phyloP scores from a whole-genome alignment of 106 monocot species.

The Xerophyta viscosa region DNA sequence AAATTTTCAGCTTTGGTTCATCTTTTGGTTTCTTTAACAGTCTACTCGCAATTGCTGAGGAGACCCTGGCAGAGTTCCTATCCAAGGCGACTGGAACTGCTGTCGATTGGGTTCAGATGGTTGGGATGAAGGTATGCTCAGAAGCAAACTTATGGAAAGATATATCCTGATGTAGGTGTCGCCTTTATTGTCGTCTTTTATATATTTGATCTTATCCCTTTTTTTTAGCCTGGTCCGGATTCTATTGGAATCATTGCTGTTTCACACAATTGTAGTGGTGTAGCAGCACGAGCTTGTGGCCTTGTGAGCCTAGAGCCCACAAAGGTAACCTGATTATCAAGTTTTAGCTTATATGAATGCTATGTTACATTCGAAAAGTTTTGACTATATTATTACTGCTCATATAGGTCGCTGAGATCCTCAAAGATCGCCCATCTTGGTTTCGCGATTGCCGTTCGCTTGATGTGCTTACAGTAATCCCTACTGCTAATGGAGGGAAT shows the following conservation, averaged over 20 bases:
- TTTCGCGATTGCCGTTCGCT: slow-evolving; percentile 84
- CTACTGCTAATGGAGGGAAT: slow-evolving; percentile 84
- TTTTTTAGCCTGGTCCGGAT: slow-evolving; percentile 99
- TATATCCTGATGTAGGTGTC: too few relatives aligned
- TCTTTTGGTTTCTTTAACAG: too few relatives aligned
- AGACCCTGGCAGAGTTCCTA: slow-evolving; percentile 76
- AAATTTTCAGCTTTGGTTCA: neutral
- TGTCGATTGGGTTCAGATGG: slow-evolving; percentile 84
- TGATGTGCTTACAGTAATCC: slow-evolving; percentile 68
- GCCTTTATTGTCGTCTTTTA: too few relatives aligned
- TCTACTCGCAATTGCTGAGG: slow-evolving; percentile 82
- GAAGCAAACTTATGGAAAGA: too few relatives aligned
- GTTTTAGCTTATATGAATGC: too few relatives aligned
- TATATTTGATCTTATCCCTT: neutral
- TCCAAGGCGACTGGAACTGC: slow-evolving; percentile 84
- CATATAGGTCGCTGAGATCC: slow-evolving; percentile 78
- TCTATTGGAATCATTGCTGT: slow-evolving; percentile 99
- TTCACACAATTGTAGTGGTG: slow-evolving; percentile 93
- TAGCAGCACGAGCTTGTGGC: slow-evolving; percentile 97
- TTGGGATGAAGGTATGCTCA: slow-evolving; percentile 69
- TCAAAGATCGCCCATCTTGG: slow-evolving; percentile 97
- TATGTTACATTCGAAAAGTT: too few relatives aligned
- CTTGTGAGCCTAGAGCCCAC: slow-evolving; percentile 98
- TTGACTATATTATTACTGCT: too few relatives aligned
- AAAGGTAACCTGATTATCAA: too few relatives aligned